Base-by-base conservation (phyloP, 306 rosid genomes). In the Lathyrus sativus region DNA sequence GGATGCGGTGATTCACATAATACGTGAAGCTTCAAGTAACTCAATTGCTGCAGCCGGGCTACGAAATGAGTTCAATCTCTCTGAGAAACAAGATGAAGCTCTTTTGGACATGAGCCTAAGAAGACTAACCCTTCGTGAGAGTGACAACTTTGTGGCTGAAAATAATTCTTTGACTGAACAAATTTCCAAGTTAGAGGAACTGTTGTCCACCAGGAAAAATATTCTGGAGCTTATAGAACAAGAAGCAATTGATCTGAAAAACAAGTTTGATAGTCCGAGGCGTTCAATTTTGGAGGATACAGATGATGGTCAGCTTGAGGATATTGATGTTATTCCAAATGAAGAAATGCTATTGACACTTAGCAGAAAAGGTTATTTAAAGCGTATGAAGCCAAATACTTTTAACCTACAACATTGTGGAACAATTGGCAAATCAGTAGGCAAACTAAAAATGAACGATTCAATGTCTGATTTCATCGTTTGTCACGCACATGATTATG, bases 381-480 rank as follows among this genome's bases (percentile, higher is more conserved):
- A 93, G 82, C 85, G 97, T 71, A 93, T 93, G 99, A 93, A 85
- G 80, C 97, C 97, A 26, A 76, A 51, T 75, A 93, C 95, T 68
- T 93, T 93, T 76, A 93, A 79, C 87, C 89, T 88, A 50, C 99
- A 93, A 76, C 69, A 79, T 80, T 96, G 99, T 71, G 99, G 99
- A 44, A 93, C 99, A 72, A 90, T 93, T 61, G 99, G 99, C 72
- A 93, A 93, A 87, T 93, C 99, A 75, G 96, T 93, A 35, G 99
- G 99, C 65, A 93, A 93, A 76, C 82, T 93, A 80, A 86, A 91
- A 83, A 96, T 90, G 60, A 88, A 93, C 11, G 99, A 93, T 82
- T 80, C 96, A 14, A 93, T 90, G 97, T 85, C 99, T 49, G 99
- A 93, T 84, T 93, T 93, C 77, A 86, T 88, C 6, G 97, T 90